Evolutionary conservation across 2,329 filamentous ascomycete species (phyloP).

Genomic region (Bisporella sp.): DNA sequence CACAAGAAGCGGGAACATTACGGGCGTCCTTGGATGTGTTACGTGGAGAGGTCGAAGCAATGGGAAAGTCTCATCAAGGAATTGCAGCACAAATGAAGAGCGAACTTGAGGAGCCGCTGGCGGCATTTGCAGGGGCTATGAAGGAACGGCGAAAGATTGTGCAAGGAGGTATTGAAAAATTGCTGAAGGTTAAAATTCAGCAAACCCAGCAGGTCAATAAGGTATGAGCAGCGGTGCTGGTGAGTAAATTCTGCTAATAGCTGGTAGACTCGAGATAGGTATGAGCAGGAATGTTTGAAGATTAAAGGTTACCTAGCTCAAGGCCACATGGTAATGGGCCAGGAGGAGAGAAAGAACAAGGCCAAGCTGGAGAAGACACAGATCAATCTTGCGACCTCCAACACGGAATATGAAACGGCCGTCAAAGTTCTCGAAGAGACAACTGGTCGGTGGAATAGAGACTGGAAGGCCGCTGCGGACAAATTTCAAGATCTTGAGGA

Average conservation of each 20-base stretch:
- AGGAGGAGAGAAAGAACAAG: conserved; percentile 98
- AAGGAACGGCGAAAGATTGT: conserved; percentile 97
- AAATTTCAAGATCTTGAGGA: conserved; percentile 99
- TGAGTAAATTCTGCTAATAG: conserved; percentile 14
- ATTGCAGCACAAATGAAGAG: conserved; percentile 94
- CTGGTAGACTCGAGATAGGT: conserved; percentile 73
- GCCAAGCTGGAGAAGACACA: conserved; percentile 98
- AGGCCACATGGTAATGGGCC: conserved; percentile 99
- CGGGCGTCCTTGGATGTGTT: conserved; percentile 81
- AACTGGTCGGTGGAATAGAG: conserved; percentile 90
- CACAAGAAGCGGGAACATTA: conserved; percentile 77
- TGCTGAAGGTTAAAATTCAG: conserved; percentile 87
- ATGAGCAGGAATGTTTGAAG: conserved; percentile 95
- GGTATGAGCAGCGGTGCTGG: conserved; percentile 37
- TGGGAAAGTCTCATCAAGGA: conserved; percentile 86
- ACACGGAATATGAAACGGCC: conserved; percentile 86
- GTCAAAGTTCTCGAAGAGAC: conserved; percentile 94
- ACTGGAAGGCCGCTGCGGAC: conserved; percentile 97
- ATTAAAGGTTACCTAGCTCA: conserved; percentile 98
- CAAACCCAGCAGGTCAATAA: conserved; percentile 92
- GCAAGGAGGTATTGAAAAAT: conserved; percentile 86
- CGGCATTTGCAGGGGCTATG: conserved; percentile 87
- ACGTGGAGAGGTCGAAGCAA: conserved; percentile 81
- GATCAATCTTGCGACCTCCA: conserved; percentile 85
- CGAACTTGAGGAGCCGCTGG: conserved; percentile 88